Evolutionary conservation across 2,329 filamentous ascomycete species (phyloP).

Genomic region (Epicoccum sorghinum): DNA sequence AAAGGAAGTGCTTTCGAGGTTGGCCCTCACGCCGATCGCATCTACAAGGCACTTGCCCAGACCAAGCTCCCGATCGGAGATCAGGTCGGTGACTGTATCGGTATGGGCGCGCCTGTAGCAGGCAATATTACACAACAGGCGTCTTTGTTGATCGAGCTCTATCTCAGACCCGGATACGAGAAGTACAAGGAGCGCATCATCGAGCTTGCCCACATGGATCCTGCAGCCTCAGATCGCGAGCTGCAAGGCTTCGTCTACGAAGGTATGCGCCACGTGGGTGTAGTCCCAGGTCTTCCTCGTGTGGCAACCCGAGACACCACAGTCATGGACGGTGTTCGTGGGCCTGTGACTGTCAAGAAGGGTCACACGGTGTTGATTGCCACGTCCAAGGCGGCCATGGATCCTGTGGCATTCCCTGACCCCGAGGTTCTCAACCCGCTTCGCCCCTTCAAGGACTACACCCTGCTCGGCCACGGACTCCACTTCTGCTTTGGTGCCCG

Average conservation of each 20-base stretch:
- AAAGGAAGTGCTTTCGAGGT: conserved; percentile 63
- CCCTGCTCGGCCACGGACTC: conserved; percentile 38
- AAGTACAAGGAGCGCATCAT: conserved; percentile 59
- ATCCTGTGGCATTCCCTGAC: conserved; percentile 40
- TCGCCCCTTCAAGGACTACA: conserved; percentile 42
- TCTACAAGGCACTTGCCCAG: conserved; percentile 58
- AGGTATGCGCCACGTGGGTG: conserved; percentile 60
- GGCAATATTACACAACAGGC: conserved; percentile 61
- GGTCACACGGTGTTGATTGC: conserved; percentile 45
- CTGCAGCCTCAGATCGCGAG: conserved; percentile 62
- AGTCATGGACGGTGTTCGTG: conserved; percentile 59
- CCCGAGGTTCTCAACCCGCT: conserved; percentile 47
- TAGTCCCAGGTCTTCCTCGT: conserved; percentile 60
- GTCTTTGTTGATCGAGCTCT: conserved; percentile 60
- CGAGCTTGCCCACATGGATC: conserved; percentile 55
- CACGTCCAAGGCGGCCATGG: conserved; percentile 50
- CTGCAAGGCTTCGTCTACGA: conserved; percentile 62
- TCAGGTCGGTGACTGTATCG: conserved; percentile 58
- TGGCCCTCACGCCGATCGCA: conserved; percentile 56
- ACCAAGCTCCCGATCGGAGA: conserved; percentile 56
- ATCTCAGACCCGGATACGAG: conserved; percentile 57
- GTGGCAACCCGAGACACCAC: conserved; percentile 52
- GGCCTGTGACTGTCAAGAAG: conserved; percentile 53
- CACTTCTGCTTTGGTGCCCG: conserved; percentile 44
- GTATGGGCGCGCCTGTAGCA: conserved; percentile 57